Conservation (phyloP, 768 basidiomycete species). For the Mycena metata region DNA sequence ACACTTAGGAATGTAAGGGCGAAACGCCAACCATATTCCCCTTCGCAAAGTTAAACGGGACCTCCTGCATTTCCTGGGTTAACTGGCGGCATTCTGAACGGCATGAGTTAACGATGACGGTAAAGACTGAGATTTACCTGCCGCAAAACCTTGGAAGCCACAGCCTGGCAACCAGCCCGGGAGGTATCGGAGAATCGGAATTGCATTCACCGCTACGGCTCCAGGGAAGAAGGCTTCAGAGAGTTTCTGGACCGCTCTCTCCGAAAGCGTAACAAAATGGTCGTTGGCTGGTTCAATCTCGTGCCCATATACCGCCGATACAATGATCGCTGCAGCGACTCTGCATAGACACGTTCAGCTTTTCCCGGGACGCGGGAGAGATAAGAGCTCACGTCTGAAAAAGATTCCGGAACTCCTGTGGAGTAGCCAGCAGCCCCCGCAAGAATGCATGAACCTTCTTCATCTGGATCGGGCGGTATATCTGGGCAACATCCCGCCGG, state of each 20-base stretch:
- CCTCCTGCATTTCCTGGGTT: conserved; percentile 22
- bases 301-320: conserved; percentile 51
- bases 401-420: conserved; percentile 35
- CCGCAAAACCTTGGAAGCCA: conserved; percentile 44
- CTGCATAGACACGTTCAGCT: conserved; percentile 40
- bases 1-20: not conserved
- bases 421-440: conserved; percentile 33
- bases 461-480: conserved; percentile 42
- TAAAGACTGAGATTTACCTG: not conserved
- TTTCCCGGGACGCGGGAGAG: not conserved
- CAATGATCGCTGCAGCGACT: conserved; percentile 47
- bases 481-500: conserved; percentile 36
- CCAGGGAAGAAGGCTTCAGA: conserved; percentile 47
- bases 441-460: conserved; percentile 42
- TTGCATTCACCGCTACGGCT: conserved; percentile 46
- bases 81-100: conserved; percentile 24
- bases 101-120: not conserved
- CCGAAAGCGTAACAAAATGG: conserved; percentile 47
- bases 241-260: conserved; percentile 47
- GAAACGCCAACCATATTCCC: conserved; percentile 20
- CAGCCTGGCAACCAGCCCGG: conserved; percentile 50
- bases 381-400: conserved; percentile 20
- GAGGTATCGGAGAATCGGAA: conserved; percentile 46
- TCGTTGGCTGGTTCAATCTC: conserved; percentile 49
- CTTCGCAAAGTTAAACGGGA: conserved; percentile 24